Evolutionary conservation across 1,284 basidiomycete species (phyloP), one percentile per base, ranked within the genome.

Genomic region (Schizopora paradoxa): DNA sequence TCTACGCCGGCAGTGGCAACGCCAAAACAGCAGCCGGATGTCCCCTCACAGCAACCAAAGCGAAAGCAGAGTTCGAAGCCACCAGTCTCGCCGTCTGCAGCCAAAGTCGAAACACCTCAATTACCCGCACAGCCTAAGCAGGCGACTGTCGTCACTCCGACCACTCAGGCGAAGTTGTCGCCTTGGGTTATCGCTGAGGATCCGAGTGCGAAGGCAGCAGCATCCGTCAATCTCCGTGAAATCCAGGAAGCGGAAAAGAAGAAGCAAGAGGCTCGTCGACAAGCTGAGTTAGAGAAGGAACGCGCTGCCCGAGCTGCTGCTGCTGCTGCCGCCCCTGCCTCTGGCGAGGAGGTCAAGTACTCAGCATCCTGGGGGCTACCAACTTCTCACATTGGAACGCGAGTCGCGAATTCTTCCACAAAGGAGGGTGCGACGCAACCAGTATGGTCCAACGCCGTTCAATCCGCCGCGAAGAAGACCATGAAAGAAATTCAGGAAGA

Each of bases 401-500:
- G 79, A 32, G 43, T 66, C 8, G 53, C 64, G 3, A 60, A 66
- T 1, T 56, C 73, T 10, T 53, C 60, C 32, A 54, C 69, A 13
- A 32, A 43, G 2, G 29, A 63, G 21, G 49, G 60, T 3, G 35
- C 63, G 7, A 50, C 58, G 23, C 54, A 58, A 3, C 72, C 77
- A 5, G 86, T 86, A 19, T 89, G 86, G 86, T 84, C 82, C 6
- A 78, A 72, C 43, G 61, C 77, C 10, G 61, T 66, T 1, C 79
- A 83, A 54, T 60, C 68, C 4, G 65, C 70, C 2, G 69, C 79
- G 5, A 95, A 93, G 70, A 97, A 94, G 76, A 90, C 90, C 2
- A 86, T 99, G 81, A 96, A 94, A 72, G 93, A 99, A 69, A 99
- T 99, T 38, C 91, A 97, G 63, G 93, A 98, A 63, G 95, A 99